phyloP scores from a whole-genome alignment of 768 basidiomycete genomes.

The Zangia roseola region DNA sequence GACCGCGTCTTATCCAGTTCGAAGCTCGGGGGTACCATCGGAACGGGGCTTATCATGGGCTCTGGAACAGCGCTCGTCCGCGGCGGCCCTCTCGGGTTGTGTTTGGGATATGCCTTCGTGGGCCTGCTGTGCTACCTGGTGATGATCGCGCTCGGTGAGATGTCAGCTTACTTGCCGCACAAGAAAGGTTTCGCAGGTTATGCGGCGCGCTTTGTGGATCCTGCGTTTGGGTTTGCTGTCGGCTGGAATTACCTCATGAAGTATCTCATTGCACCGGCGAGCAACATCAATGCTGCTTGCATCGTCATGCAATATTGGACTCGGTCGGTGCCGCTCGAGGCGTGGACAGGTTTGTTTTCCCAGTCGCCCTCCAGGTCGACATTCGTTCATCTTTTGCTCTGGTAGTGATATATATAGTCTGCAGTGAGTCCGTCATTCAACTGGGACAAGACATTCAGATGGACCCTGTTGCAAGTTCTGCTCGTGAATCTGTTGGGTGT shows the following conservation, averaged over 20 bases:
- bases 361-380: neutral
- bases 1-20: neutral
- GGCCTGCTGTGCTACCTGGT: conserved; percentile 62
- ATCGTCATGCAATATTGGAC: conserved; percentile 5
- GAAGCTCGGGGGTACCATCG: conserved; percentile 50
- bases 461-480: neutral
- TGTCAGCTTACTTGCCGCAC: conserved; percentile 48
- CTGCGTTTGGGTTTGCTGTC: conserved; percentile 62
- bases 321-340: neutral
- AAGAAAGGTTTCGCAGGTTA: conserved; percentile 63
- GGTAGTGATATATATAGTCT: neutral
- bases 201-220: conserved; percentile 67
- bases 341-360: conserved; percentile 7
- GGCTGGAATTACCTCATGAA: conserved; percentile 55
- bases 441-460: neutral
- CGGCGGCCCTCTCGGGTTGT: conserved; percentile 56
- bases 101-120: conserved; percentile 44
- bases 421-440: neutral
- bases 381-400: neutral
- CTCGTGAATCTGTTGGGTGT: conserved; percentile 58
- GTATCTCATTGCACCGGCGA: conserved; percentile 65
- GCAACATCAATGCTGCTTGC: conserved; percentile 60
- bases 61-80: conserved; percentile 60
- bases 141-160: conserved; percentile 49
- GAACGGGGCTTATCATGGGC: conserved; percentile 59